Base-by-base conservation (phyloP, 371 early-diverging fungal genomes). In the Actinomortierella ambigua region DNA sequence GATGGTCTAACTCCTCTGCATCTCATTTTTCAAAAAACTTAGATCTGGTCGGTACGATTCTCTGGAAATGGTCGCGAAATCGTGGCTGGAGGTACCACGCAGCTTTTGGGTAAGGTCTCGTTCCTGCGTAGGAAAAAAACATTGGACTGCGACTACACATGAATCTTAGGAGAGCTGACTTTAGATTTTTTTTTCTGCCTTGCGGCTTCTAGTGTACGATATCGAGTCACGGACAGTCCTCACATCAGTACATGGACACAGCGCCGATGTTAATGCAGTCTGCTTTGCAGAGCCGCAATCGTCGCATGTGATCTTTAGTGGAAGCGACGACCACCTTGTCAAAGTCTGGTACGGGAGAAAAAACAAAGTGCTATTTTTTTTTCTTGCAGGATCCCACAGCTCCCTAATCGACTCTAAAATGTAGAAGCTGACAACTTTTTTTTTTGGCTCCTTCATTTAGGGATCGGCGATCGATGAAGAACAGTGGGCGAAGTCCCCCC, bases 21-120 rank as follows among this genome's bases (percentile, higher is more conserved):
- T n/a, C n/a, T n/a, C n/a, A n/a, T n/a, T n/a, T n/a, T n/a, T n/a
- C n/a, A n/a, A n/a, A n/a, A n/a, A 14, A 39, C 11, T 2, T 69
- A 81, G 81, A 70, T 89, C 20, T 89, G 88, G 88, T 82, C 85
- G n/a, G 55, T 89, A 26, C 82, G 86, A 22, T 85, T 89, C 55
- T 85, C 85, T 20, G 76, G 65, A 23, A 81, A 85, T 61, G 83
- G 81, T 15, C 62, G 76, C 39, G 88, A 87, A 59, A 61, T 90
- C 44, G 81, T 90, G 26, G 87, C 85, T 17, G 88, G 87, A 6
- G 67, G 83, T 9, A 69, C 50, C 23, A 61, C 59, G 41, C 63
- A 77, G 8, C 71, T 87, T 14, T 68, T 73, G 54, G 81, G 80
- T 78, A 77, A 44, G 14, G 4, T 39, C 51, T 18, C 3, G 14